Percentiles rank a stretch among this genome's conserved stretches.
phyloP scores from a whole-genome alignment of 345 rosid genomes.

The Eucalyptus pumila region DNA sequence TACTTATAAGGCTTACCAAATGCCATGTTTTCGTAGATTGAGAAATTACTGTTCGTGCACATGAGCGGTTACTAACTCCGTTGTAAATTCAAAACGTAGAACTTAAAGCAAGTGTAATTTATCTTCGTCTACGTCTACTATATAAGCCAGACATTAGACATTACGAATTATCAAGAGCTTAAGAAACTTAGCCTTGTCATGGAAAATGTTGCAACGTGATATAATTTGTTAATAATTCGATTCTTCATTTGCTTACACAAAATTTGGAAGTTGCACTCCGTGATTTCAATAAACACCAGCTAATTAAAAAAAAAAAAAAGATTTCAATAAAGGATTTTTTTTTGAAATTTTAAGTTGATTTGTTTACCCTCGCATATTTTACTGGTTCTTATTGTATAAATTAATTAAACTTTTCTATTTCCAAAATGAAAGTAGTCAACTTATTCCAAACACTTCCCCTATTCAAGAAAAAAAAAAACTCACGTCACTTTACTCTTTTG shows the following conservation, averaged over 20 bases:
- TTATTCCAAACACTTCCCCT: neutral
- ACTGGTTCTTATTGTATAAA: neutral
- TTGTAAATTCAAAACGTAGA: neutral
- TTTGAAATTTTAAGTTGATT: too few relatives aligned
- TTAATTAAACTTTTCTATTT: neutral
- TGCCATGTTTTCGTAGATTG: neutral
- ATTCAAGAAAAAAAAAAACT: neutral
- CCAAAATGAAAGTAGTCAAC: neutral
- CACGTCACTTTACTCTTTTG: neutral
- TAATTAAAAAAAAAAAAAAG: too few relatives aligned
- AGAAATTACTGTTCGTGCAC: neutral
- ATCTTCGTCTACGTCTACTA: fast-evolving
- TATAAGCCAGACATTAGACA: neutral
- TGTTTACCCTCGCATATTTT: neutral
- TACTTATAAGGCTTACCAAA: neutral
- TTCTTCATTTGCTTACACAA: neutral
- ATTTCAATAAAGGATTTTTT: too few relatives aligned
- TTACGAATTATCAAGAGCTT: neutral
- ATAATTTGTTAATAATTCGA: neutral
- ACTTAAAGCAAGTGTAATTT: neutral
- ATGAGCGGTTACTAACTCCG: neutral
- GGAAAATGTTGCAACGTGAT: neutral
- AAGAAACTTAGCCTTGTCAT: neutral
- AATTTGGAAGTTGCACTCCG: neutral
- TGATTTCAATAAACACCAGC: too few relatives aligned